phyloP scores from a whole-genome alignment of 805 yeast genomes.

The Candida ipomoeae region DNA sequence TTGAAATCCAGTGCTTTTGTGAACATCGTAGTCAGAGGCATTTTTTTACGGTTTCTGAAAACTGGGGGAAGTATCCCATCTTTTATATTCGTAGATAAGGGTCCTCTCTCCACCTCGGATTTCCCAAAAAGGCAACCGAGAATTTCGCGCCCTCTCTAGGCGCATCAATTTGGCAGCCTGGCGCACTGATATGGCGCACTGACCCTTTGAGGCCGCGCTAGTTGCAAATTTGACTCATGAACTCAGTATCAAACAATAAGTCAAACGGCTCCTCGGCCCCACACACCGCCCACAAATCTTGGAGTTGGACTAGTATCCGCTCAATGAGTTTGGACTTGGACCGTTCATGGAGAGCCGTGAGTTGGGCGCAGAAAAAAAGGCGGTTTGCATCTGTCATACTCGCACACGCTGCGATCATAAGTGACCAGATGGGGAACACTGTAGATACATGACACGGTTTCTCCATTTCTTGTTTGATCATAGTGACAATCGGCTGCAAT shows the following conservation, averaged over 20 bases:
- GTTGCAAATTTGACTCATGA: slow-evolving; percentile 14
- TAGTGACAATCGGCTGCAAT: slow-evolving; percentile 5
- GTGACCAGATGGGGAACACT: slow-evolving; percentile 16
- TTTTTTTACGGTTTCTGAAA: neutral
- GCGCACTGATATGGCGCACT: no score
- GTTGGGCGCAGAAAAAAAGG: slow-evolving; percentile 6
- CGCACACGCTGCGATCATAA: slow-evolving; percentile 15
- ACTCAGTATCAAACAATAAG: slow-evolving; percentile 12
- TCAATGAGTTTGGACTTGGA: slow-evolving; percentile 10
- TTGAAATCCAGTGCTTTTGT: slow-evolving; percentile 5
- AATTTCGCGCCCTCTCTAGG: neutral
- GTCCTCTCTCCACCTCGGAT: neutral
- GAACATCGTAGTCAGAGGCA: slow-evolving; percentile 9
- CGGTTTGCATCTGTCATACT: slow-evolving; percentile 3
- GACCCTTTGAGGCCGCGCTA: neutral
- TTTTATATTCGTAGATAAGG: slow-evolving; percentile 2
- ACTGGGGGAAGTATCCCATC: neutral
- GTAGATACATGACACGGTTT: slow-evolving; percentile 6
- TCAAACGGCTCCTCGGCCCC: slow-evolving; percentile 15
- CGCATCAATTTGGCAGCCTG: no score
- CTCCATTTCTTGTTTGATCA: slow-evolving; percentile 9
- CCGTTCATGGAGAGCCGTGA: slow-evolving; percentile 2
- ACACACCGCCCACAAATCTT: slow-evolving; percentile 14
- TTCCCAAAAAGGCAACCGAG: slow-evolving; percentile 1
- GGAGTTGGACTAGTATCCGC: slow-evolving; percentile 10